These are phyloP conservation scores for Polychaeton citri DNA, from an alignment of 2,329 filamentous ascomycete genomes.

Conservation along the genomic window DNA sequence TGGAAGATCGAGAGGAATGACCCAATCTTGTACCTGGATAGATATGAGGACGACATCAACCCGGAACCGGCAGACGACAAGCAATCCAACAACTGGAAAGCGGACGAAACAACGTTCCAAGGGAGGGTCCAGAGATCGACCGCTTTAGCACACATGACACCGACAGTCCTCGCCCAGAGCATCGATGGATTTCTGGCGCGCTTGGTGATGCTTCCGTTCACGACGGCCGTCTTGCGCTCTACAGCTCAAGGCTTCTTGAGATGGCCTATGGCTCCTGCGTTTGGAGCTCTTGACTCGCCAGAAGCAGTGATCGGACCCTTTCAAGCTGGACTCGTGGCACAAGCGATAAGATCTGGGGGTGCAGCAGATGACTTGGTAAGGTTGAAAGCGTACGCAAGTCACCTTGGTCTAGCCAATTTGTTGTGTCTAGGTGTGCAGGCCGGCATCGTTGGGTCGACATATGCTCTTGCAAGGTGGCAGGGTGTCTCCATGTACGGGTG, in stretches of 20 bases:
- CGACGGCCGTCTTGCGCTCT: conserved; percentile 11
- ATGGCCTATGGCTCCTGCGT: background rate
- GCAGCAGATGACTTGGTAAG: background rate
- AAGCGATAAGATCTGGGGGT: background rate
- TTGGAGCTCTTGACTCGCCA: background rate
- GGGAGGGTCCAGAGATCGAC: conserved; percentile 4
- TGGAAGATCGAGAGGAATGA: conserved; percentile 6
- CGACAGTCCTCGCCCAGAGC: conserved; percentile 8
- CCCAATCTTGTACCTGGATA: background rate
- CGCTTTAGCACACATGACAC: conserved; percentile 11
- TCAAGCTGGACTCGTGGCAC: background rate
- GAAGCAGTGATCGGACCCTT: background rate
- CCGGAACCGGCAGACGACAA: background rate
- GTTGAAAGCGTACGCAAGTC: background rate
- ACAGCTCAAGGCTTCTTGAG: conserved; percentile 3
- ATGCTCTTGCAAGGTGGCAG: background rate
- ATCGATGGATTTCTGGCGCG: conserved; percentile 11
- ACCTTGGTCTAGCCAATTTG: background rate
- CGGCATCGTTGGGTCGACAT: background rate
- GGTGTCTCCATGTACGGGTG: background rate
- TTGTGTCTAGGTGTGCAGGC: background rate
- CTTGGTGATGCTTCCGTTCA: conserved; percentile 13
- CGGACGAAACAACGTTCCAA: background rate
- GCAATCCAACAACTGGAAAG: background rate
- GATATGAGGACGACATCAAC: background rate